Percentiles rank a stretch among this genome's conserved stretches.
phyloP scores from a whole-genome alignment of 805 yeast species.

The Yarrowia alimentaria region DNA sequence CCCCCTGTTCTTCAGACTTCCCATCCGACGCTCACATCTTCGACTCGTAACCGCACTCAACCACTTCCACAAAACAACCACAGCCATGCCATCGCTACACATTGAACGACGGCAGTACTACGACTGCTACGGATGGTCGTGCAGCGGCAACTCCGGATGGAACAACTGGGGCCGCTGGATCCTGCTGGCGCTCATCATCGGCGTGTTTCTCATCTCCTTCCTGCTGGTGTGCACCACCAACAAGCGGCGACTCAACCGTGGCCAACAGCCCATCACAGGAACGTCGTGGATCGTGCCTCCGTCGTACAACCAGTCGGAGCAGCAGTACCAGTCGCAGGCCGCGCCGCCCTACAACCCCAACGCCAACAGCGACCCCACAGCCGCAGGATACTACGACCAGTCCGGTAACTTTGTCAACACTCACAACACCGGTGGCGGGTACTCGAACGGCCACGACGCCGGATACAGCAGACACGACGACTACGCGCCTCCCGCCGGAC shows the following conservation, averaged over 20 bases:
- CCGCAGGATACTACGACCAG: slow-evolving; percentile 69
- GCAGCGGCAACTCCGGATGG: slow-evolving; percentile 35
- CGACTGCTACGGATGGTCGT: slow-evolving; percentile 28
- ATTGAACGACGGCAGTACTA: slow-evolving; percentile 20
- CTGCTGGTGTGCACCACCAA: slow-evolving; percentile 35
- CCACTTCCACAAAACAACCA: slow-evolving; percentile 53
- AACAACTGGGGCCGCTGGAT: slow-evolving; percentile 43
- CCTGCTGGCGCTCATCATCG: slow-evolving; percentile 36
- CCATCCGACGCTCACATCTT: no score
- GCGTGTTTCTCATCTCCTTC: slow-evolving; percentile 32
- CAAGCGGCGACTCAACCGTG: slow-evolving; percentile 36
- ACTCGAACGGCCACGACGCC: not conserved
- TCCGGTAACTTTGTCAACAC: slow-evolving; percentile 46
- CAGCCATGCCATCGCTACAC: slow-evolving; percentile 14
- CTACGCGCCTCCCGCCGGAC: slow-evolving; percentile 30
- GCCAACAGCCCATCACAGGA: slow-evolving; percentile 63
- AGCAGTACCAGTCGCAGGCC: slow-evolving; percentile 45
- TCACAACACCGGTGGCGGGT: not conserved
- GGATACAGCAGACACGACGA: slow-evolving; percentile 5
- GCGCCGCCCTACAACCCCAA: slow-evolving; percentile 40
- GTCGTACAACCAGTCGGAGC: slow-evolving; percentile 57
- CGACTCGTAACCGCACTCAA: not conserved
- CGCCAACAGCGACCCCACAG: slow-evolving; percentile 45
- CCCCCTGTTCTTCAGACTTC: no score
- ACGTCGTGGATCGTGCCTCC: slow-evolving; percentile 91